phyloP scores from a whole-genome alignment of 495 filamentous ascomycete genomes.

The Penicillium psychrofluorescens region DNA sequence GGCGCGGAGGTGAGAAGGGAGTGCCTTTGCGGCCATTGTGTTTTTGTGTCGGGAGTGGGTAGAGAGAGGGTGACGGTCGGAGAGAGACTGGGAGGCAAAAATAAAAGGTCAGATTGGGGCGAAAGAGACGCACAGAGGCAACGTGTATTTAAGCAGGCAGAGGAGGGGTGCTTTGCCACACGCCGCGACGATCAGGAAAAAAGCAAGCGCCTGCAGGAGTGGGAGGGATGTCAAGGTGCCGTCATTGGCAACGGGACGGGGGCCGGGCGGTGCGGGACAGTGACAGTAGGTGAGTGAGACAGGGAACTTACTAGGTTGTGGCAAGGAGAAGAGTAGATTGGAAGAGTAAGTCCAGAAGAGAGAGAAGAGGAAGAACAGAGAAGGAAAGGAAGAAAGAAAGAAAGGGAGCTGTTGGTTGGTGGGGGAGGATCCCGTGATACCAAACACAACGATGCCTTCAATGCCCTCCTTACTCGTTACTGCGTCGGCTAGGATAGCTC shows the following conservation, averaged over 20 bases:
- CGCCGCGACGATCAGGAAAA: conserved; percentile 19
- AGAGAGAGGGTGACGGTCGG: conserved; percentile 4
- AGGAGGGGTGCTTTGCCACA: conserved; percentile 26
- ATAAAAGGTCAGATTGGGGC: background rate
- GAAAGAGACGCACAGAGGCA: conserved; percentile 1
- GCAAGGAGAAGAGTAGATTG: conserved; percentile 7
- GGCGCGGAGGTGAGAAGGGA: conserved; percentile 76
- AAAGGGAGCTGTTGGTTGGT: conserved; percentile 2
- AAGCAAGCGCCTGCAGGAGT: conserved; percentile 2
- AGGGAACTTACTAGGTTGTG: conserved; percentile 1
- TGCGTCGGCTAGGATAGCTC: background rate
- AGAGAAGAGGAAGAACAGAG: conserved; percentile 7
- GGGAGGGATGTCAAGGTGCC: conserved; percentile 24
- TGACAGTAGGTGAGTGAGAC: no score
- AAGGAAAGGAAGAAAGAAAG: conserved; percentile 2
- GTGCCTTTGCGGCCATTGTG: conserved; percentile 63
- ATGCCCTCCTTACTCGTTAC: background rate
- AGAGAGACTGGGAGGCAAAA: conserved; percentile 4
- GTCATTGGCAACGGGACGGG: conserved; percentile 21
- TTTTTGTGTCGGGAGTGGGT: conserved; percentile 1
- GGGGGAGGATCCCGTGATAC: conserved; percentile 18
- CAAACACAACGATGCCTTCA: conserved; percentile 1
- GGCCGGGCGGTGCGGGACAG: background rate
- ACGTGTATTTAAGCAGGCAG: background rate
- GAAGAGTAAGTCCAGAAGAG: conserved; percentile 1